Conservation (phyloP, 139 green algal species). For the Coccomyxa sp. region DNA sequence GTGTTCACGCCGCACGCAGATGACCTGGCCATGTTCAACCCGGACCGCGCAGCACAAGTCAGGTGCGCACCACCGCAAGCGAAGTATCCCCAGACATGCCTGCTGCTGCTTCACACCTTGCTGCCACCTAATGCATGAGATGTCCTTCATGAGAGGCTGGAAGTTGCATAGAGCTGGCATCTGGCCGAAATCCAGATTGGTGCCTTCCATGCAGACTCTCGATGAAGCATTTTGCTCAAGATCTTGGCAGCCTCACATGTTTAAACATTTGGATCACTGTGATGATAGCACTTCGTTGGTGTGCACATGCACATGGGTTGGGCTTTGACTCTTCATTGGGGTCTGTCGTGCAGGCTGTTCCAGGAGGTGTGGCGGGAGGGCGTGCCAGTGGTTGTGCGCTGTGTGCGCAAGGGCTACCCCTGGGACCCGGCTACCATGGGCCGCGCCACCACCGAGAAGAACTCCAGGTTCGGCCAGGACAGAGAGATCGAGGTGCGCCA, state of each 20-base stretch:
- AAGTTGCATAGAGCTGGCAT: neutral
- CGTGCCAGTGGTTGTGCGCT: conserved; percentile 55
- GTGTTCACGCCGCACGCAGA: conserved; percentile 15
- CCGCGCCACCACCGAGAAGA: conserved; percentile 24
- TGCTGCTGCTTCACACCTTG: neutral
- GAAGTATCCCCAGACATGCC: neutral
- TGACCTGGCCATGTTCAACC: neutral
- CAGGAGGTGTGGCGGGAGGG: conserved; percentile 35
- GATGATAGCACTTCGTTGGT: neutral
- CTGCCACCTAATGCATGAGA: neutral
- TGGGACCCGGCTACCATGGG: conserved; percentile 46
- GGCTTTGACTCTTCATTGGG: neutral
- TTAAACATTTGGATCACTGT: neutral
- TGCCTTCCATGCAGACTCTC: neutral
- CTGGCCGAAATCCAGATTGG: too few species aligned
- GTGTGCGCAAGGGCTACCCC: conserved; percentile 15
- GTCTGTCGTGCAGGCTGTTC: conserved; percentile 20
- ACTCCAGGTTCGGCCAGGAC: neutral
- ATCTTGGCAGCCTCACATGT: neutral
- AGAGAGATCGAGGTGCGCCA: neutral
- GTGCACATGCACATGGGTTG: neutral
- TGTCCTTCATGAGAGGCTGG: neutral
- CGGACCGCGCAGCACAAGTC: neutral
- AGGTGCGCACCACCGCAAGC: neutral
- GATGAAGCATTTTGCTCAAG: neutral